phyloP scores from a whole-genome alignment of 176 grass and related monocot genomes.

The Bolboschoenus planiculmis region DNA sequence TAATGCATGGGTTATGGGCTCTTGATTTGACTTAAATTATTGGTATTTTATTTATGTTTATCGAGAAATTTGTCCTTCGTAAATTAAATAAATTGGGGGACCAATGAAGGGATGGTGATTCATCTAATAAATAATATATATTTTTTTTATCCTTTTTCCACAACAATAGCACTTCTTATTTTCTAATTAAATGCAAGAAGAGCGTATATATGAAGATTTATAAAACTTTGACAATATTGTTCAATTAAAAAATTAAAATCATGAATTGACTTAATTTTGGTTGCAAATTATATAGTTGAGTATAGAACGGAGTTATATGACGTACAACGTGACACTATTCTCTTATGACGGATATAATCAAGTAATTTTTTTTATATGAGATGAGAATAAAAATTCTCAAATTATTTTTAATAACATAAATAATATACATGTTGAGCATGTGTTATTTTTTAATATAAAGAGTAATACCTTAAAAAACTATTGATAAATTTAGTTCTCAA shows the following conservation, averaged over 20 bases:
- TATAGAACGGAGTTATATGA: neutral
- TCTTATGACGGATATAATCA: no score
- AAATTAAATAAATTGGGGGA: neutral
- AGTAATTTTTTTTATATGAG: neutral
- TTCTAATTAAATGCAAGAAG: neutral
- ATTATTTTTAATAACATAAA: neutral
- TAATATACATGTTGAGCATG: neutral
- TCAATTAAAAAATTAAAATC: no score
- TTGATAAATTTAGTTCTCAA: neutral
- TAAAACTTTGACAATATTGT: no score
- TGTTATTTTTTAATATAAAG: neutral
- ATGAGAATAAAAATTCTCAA: neutral
- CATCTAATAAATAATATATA: neutral
- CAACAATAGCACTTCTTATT: neutral
- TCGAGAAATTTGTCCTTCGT: neutral
- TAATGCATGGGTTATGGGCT: slow-evolving; percentile 15
- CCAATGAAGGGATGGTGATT: neutral
- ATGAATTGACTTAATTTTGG: no score
- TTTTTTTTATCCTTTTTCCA: neutral
- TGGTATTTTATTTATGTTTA: neutral
- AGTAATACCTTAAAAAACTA: no score
- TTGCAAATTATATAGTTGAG: no score
- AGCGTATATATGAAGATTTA: neutral
- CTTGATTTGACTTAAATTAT: neutral
- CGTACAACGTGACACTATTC: neutral